phyloP scores from a whole-genome alignment of 2,329 filamentous ascomycete species.

The Xylariales sp. region DNA sequence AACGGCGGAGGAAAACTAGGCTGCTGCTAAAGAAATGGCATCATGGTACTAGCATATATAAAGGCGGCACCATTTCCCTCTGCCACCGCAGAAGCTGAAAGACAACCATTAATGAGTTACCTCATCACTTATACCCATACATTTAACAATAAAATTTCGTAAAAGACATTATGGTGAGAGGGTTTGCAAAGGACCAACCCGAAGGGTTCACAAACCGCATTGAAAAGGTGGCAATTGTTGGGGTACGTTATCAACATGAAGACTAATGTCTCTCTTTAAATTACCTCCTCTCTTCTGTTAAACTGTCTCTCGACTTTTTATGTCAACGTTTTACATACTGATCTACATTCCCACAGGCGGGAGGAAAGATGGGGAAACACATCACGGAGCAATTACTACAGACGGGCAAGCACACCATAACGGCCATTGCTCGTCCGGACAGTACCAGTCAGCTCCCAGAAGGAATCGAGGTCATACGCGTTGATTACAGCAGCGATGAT shows the following conservation, averaged over 20 bases:
- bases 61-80: too few species aligned
- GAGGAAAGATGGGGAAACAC: conserved; percentile 34
- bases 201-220: conserved; percentile 13
- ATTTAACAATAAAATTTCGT: too few species aligned
- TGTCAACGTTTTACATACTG: neutral
- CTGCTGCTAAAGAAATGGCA: too few species aligned
- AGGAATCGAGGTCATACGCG: conserved; percentile 33
- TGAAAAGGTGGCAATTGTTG: conserved; percentile 40
- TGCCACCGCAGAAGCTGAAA: too few species aligned
- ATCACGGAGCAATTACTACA: conserved; percentile 36
- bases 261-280: neutral
- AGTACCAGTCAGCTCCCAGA: conserved; percentile 37
- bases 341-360: conserved; percentile 26
- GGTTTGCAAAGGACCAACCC: neutral
- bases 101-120: too few species aligned
- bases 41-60: too few species aligned
- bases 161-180: too few species aligned
- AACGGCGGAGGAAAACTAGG: too few species aligned
- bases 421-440: conserved; percentile 41
- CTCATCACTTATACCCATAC: too few species aligned
- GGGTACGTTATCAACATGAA: conserved; percentile 33
- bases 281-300: conserved; percentile 3
- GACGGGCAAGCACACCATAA: conserved; percentile 45
- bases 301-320: neutral
- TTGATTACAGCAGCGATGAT: conserved; percentile 41